Conservation (phyloP, 129 eudicot species). For the Mikania micrantha region DNA sequence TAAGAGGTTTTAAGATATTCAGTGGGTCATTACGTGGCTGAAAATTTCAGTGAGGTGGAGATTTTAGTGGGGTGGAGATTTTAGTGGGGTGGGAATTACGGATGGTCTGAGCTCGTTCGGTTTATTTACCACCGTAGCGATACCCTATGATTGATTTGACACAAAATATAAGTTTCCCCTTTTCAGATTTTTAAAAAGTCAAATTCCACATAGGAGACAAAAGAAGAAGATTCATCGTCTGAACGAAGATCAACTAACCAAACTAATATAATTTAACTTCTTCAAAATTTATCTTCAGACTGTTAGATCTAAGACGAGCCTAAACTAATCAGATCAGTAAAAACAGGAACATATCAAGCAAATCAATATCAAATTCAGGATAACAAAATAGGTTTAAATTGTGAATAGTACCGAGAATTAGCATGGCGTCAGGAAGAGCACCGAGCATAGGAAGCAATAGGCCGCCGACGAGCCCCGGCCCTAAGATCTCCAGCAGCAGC, state of each 20-base stretch:
- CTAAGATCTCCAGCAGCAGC: conserved; percentile 61
- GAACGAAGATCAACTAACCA: neutral
- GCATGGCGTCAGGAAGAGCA: conserved; percentile 89
- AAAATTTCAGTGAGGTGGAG: too few species aligned
- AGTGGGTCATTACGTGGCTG: too few species aligned
- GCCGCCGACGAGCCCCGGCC: conserved; percentile 86
- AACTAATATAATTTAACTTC: neutral
- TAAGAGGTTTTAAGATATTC: too few species aligned
- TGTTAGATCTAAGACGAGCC: neutral
- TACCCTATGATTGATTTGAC: neutral
- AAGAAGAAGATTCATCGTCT: neutral
- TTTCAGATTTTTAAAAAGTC: neutral
- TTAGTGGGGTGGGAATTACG: too few species aligned
- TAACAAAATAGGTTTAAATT: neutral
- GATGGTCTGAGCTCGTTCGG: too few species aligned
- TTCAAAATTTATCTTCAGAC: neutral
- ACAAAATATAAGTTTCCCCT: too few species aligned
- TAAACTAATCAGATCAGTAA: neutral
- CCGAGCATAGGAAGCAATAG: conserved; percentile 73
- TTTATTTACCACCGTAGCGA: too few species aligned
- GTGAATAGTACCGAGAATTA: conserved; percentile 52
- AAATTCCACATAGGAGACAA: neutral
- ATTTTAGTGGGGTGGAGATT: too few species aligned
- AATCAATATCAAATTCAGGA: neutral
- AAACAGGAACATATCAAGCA: neutral